These are phyloP conservation scores for Gorgonomyces haynaldii DNA, from an alignment of 192 early-diverging fungal genomes.

Conservation along the genomic window DNA sequence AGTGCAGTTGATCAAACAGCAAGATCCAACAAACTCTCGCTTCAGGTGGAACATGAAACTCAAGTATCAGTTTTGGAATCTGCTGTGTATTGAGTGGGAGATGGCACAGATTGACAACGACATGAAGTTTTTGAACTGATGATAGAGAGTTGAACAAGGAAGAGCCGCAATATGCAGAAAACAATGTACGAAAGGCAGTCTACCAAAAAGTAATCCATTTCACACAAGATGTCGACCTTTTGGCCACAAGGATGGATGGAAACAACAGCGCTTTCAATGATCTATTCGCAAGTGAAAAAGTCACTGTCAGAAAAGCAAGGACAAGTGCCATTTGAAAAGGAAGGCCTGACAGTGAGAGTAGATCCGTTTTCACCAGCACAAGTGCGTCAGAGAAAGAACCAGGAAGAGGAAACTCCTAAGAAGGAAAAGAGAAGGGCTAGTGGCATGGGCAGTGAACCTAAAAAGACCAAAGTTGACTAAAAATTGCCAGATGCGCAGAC, in stretches of 20 bases:
- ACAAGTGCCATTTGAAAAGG: too few relatives aligned
- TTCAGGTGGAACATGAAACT: constrained; percentile 9
- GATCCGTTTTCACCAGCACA: constrained; percentile 2
- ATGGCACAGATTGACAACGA: constrained; percentile 25
- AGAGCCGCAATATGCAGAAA: constrained; percentile 11
- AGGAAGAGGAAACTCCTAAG: neutral
- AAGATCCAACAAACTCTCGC: neutral
- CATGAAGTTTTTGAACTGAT: constrained; percentile 11
- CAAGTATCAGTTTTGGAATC: constrained; percentile 13
- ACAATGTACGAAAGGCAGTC: constrained; percentile 18
- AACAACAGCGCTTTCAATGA: neutral
- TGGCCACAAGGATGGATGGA: constrained; percentile 7
- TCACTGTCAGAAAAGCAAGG: too few relatives aligned
- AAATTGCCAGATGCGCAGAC: too few relatives aligned
- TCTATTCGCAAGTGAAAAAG: constrained; percentile 5
- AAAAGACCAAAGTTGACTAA: neutral
- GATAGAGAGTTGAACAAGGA: constrained; percentile 7
- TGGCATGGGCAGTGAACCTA: neutral
- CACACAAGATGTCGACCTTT: neutral
- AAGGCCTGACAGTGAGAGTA: constrained; percentile 1
- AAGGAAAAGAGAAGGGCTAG: neutral
- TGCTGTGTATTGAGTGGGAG: constrained; percentile 25
- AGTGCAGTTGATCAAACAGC: neutral
- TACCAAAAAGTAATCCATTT: constrained; percentile 11
- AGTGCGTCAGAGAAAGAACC: neutral